Percentiles rank a stretch among this genome's conserved stretches.
These are phyloP conservation scores for Phialemonium atrogriseum DNA, from an alignment of 2,329 filamentous ascomycete species.

Conservation along the genomic window DNA sequence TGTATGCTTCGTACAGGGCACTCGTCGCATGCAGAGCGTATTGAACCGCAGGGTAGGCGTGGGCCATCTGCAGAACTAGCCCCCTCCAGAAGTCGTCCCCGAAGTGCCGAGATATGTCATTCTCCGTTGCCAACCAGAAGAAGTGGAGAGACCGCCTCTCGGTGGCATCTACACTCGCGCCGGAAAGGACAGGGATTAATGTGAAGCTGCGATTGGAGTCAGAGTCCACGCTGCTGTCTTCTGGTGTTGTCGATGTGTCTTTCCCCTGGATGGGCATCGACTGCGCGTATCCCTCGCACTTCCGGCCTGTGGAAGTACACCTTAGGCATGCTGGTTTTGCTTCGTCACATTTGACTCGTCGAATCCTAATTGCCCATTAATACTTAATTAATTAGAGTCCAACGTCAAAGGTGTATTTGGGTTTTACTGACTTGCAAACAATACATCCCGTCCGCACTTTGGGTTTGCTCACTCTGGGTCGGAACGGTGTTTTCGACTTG, in stretches of 20 bases:
- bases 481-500: too few relatives aligned
- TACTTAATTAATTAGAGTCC: too few relatives aligned
- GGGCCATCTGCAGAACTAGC: not conserved
- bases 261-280: too few relatives aligned
- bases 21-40: not conserved
- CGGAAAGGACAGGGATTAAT: not conserved
- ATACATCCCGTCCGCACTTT: too few relatives aligned
- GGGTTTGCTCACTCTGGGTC: too few relatives aligned
- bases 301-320: conserved; percentile 2
- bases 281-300: conserved; percentile 2
- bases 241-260: too few relatives aligned
- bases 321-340: conserved; percentile 1
- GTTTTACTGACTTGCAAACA: too few relatives aligned
- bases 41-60: not conserved
- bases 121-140: not conserved
- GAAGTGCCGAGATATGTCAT: not conserved
- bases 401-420: too few relatives aligned
- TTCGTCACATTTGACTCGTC: conserved; percentile 3
- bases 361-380: too few relatives aligned
- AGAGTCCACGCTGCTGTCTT: not conserved
- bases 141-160: conserved; percentile 1
- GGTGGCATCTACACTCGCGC: not conserved
- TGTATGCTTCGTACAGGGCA: conserved; percentile 2
- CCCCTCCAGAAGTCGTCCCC: conserved; percentile 1
- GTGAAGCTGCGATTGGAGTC: not conserved